These are phyloP conservation scores for Leccinum huronense DNA, from an alignment of 1,284 basidiomycete species.

Conservation along the genomic window DNA sequence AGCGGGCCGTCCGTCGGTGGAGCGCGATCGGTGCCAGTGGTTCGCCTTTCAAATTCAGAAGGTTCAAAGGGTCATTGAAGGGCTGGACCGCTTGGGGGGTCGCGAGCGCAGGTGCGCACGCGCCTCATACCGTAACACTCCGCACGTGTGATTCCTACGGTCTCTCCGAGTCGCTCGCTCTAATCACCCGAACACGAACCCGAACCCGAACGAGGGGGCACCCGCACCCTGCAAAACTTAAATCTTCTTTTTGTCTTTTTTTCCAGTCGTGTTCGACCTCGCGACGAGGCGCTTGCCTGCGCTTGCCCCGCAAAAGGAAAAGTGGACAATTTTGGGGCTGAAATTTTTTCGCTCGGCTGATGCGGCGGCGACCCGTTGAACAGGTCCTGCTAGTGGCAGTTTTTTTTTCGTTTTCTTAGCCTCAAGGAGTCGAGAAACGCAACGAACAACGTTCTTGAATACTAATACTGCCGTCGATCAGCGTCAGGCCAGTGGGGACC, in stretches of 20 bases:
- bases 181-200: slow-evolving; percentile 8
- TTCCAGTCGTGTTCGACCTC: slow-evolving; percentile 10
- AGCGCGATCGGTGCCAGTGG: not conserved
- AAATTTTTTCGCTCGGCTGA: slow-evolving; percentile 16
- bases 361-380: not conserved
- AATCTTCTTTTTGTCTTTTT: not conserved
- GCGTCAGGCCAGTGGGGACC: not conserved
- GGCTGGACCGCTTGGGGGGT: not conserved
- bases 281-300: not conserved
- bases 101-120: not conserved
- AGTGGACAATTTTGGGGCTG: slow-evolving; percentile 5
- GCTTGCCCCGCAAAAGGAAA: slow-evolving; percentile 20
- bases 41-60: slow-evolving; percentile 22
- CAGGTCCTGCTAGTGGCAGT: slow-evolving; percentile 4
- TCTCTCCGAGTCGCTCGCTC: not conserved
- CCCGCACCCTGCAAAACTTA: not conserved
- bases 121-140: not conserved
- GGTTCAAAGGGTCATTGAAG: slow-evolving; percentile 13
- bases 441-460: not conserved
- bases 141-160: not conserved
- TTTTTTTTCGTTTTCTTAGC: slow-evolving; percentile 1
- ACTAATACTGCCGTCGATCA: not conserved
- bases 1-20: slow-evolving; percentile 2
- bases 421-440: slow-evolving; percentile 9
- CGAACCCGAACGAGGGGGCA: slow-evolving; percentile 1